These are phyloP conservation scores for Fusarium nisikadoi DNA, from an alignment of 2,329 filamentous ascomycete species.

Conservation along the genomic window DNA sequence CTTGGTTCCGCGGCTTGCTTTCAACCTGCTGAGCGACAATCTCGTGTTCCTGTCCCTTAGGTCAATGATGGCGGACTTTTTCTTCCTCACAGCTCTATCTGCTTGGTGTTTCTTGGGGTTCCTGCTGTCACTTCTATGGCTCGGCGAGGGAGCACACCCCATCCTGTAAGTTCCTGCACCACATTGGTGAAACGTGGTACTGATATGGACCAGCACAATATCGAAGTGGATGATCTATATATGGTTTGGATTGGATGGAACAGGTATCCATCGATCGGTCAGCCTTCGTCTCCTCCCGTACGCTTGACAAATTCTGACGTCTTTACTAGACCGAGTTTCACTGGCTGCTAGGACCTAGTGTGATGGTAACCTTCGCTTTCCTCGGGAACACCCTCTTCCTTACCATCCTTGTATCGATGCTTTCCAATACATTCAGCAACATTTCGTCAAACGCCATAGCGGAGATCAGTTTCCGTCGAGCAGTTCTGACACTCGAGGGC, in stretches of 20 bases:
- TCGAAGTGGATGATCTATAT: conserved; percentile 94
- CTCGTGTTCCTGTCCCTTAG: conserved; percentile 83
- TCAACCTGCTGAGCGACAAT: conserved; percentile 85
- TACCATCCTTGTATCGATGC: conserved; percentile 88
- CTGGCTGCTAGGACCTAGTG: conserved; percentile 77
- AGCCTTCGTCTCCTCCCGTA: conserved; percentile 31
- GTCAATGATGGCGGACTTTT: conserved; percentile 88
- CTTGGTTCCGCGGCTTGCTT: conserved; percentile 80
- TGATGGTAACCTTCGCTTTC: conserved; percentile 88
- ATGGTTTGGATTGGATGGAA: conserved; percentile 87
- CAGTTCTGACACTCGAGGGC: conserved; percentile 84
- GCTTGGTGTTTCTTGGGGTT: conserved; percentile 89
- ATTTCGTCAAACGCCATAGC: conserved; percentile 80
- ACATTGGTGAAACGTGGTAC: not conserved
- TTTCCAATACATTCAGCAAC: conserved; percentile 84
- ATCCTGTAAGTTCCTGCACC: conserved; percentile 59
- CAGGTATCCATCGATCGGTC: conserved; percentile 68
- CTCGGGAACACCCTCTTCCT: conserved; percentile 88
- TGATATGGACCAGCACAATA: conserved; percentile 64
- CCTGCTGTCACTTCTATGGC: conserved; percentile 81
- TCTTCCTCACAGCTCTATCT: conserved; percentile 78
- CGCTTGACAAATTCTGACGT: conserved; percentile 7
- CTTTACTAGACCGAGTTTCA: conserved; percentile 72
- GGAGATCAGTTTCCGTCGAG: conserved; percentile 85
- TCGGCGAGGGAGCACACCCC: conserved; percentile 71